These are phyloP conservation scores for Pichia sp. DNA, from an alignment of 1,139 yeast genomes.

Conservation along the genomic window DNA sequence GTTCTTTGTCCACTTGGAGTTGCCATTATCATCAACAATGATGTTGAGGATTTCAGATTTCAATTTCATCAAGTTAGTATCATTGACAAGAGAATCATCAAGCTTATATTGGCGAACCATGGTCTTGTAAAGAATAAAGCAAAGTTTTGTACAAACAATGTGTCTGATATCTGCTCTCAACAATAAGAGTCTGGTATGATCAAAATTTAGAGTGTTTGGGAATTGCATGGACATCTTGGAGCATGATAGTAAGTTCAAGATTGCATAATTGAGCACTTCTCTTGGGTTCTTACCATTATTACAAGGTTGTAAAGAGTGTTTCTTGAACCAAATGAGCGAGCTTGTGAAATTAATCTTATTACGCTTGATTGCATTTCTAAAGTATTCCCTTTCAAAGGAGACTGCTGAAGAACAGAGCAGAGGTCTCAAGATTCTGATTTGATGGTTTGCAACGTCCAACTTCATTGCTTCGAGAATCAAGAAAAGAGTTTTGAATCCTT, in stretches of 20 bases:
- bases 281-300: conserved; percentile 26
- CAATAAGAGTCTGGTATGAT: conserved; percentile 70
- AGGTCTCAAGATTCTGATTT: conserved; percentile 78
- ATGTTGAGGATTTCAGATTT: conserved; percentile 66
- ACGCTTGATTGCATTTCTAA: conserved; percentile 59
- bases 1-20: conserved; percentile 86
- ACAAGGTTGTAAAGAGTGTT: conserved; percentile 25
- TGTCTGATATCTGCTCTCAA: conserved; percentile 83
- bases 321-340: conserved; percentile 65
- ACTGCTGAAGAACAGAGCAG: conserved; percentile 82
- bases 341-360: conserved; percentile 61
- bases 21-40: conserved; percentile 79
- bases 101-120: conserved; percentile 18
- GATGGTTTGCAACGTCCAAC: conserved; percentile 92
- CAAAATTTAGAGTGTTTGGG: conserved; percentile 83
- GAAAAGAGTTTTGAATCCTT: conserved; percentile 72
- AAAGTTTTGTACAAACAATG: conserved; percentile 71
- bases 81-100: conserved; percentile 24
- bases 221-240: conserved; percentile 77
- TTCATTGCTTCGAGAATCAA: conserved; percentile 94
- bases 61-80: conserved; percentile 14
- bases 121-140: conserved; percentile 57
- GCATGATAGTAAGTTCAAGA: conserved; percentile 62
- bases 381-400: conserved; percentile 88
- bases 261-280: conserved; percentile 36